Evolutionary conservation across 2,329 filamentous ascomycete genomes (phyloP), one percentile per base, ranked within the genome.

Genomic region (Xylaria sp.): DNA sequence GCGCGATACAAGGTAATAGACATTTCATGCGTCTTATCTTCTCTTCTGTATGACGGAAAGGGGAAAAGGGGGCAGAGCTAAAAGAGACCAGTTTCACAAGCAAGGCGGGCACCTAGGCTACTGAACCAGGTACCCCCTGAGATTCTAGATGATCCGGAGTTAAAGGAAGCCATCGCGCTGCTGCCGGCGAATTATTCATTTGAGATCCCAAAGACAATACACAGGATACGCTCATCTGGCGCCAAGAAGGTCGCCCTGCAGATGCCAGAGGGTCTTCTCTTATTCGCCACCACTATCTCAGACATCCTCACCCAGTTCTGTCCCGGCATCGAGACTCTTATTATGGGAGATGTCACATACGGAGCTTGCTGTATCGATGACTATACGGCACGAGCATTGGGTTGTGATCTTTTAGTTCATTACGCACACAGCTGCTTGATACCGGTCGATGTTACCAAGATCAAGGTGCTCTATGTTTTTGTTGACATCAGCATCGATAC

Each of bases 261-360:
- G 78, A 95, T 99, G 83, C 95, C 95, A 4, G 96, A 99, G 78
- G 95, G 95, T 1, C 84, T 99, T 1, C 86, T 99, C 28, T 83
- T 99, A 60, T 99, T 99, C 75, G 95, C 95, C 21, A 98, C 95
- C 25, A 99, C 95, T 37, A 94, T 99, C 69, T 97, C 95, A 3
- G 95, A 99, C 75, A 98, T 99, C 71, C 82, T 99, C 50, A 92
- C 91, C 0, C 91, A 94, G 74, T 99, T 99, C 80, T 99, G 95
- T 73, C 90, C 92, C 0, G 93, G 91, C 1, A 90, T 91, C 42
- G 92, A 96, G 75, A 98, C 94, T 1, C 83, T 98, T 57, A 99
- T 99, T 76, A 99, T 99, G 95, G 95, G 95, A 64, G 95, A 99
- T 75, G 95, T 99, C 45, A 99, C 95, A 0, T 99, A 99, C 76